phyloP scores from a whole-genome alignment of 106 monocot species.

The Dendrobium chrysotoxum region DNA sequence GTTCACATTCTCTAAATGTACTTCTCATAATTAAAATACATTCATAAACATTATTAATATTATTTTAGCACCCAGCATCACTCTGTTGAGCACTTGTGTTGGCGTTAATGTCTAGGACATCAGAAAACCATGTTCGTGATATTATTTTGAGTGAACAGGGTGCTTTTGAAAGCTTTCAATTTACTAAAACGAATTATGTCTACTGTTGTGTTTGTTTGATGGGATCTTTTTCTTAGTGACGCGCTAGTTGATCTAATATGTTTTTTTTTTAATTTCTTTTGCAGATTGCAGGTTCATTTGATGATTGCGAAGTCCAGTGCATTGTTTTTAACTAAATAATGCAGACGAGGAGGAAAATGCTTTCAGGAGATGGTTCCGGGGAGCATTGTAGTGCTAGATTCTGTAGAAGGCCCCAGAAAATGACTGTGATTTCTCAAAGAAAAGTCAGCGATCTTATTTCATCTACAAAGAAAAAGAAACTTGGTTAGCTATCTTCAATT shows the following conservation, averaged over 20 bases:
- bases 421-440: slow-evolving; percentile 11
- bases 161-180: background rate
- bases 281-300: slow-evolving; percentile 2
- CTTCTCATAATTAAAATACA: no score
- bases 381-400: slow-evolving; percentile 9
- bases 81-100: no score
- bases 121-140: no score
- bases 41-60: no score
- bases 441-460: slow-evolving; percentile 18
- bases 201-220: background rate
- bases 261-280: background rate
- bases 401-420: background rate
- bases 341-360: slow-evolving; percentile 14
- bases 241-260: background rate
- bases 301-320: background rate
- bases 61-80: no score
- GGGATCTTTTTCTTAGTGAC: background rate
- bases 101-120: no score
- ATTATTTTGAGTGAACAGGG: background rate
- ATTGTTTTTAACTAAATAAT: slow-evolving; percentile 3
- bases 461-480: slow-evolving; percentile 15
- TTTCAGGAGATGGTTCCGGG: slow-evolving; percentile 2
- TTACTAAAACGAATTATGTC: background rate
- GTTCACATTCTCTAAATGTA: background rate
- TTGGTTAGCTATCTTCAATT: slow-evolving; percentile 4